Percentiles rank a stretch among this genome's conserved stretches.
phyloP scores from a whole-genome alignment of 2,329 filamentous ascomycete species.

The Drechslerella dactyloides region DNA sequence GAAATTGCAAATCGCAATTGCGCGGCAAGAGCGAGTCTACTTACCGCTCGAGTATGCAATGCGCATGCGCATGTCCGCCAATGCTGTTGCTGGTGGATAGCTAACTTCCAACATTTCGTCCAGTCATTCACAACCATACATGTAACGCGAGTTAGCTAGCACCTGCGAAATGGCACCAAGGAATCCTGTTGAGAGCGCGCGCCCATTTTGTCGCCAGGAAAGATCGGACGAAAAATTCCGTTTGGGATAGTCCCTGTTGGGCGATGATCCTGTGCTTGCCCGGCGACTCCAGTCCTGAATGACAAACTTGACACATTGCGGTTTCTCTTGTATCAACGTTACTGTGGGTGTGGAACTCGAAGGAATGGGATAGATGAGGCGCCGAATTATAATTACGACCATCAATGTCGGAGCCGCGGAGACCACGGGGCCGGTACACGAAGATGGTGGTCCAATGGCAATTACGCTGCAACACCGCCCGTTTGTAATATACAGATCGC shows the following conservation, averaged over 20 bases:
- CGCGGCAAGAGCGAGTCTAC: slow-evolving; percentile 14
- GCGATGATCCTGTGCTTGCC: slow-evolving; percentile 26
- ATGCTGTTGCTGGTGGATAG: slow-evolving; percentile 1
- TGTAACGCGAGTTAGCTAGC: not conserved
- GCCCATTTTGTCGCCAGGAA: slow-evolving; percentile 28
- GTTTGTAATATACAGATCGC: too few relatives aligned
- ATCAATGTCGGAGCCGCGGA: too few relatives aligned
- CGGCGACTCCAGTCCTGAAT: slow-evolving; percentile 27
- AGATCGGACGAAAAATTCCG: slow-evolving; percentile 45
- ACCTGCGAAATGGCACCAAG: not conserved
- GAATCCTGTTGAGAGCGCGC: not conserved
- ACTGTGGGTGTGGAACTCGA: not conserved
- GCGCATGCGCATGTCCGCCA: not conserved
- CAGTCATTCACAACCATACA: not conserved
- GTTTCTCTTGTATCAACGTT: not conserved
- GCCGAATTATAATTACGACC: too few relatives aligned
- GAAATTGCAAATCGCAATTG: slow-evolving; percentile 15
- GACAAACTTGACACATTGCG: slow-evolving; percentile 9
- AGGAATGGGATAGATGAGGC: not conserved
- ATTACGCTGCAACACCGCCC: too few relatives aligned
- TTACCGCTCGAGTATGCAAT: not conserved
- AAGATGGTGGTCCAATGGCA: too few relatives aligned
- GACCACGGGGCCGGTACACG: too few relatives aligned
- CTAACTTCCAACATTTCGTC: slow-evolving; percentile 14
- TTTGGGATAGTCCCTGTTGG: slow-evolving; percentile 43